Evolutionary conservation across 2,329 filamentous ascomycete genomes (phyloP).

Genomic region (Ilyonectria mors-panacis): DNA sequence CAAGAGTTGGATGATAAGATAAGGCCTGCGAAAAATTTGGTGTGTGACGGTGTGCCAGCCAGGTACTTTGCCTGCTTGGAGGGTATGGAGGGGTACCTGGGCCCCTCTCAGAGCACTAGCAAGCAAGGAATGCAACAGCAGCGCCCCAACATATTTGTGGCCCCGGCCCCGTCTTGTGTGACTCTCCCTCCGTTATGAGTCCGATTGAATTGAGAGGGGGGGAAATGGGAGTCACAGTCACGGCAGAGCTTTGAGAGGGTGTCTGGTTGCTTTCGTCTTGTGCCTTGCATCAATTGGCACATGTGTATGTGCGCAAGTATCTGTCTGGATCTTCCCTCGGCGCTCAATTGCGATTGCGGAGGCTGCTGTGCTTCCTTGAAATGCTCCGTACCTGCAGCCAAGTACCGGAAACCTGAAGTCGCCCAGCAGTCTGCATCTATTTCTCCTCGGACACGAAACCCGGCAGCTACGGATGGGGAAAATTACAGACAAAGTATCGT

Average conservation of each 20-base stretch:
- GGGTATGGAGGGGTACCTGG: constrained; percentile 33
- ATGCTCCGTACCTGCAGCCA: not conserved
- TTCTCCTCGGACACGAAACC: no score
- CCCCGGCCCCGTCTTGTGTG: constrained; percentile 18
- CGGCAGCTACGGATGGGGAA: no score
- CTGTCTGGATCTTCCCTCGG: not conserved
- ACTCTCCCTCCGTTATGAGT: constrained; percentile 20
- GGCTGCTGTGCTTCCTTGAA: not conserved
- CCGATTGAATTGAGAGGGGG: constrained; percentile 16
- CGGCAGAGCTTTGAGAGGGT: not conserved
- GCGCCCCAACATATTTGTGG: constrained; percentile 45
- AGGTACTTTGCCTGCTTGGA: constrained; percentile 5
- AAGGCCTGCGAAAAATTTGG: constrained; percentile 46
- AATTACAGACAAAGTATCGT: no score
- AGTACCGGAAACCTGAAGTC: not conserved
- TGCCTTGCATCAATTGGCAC: not conserved
- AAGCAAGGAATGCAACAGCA: not conserved
- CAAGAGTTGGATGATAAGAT: constrained; percentile 44
- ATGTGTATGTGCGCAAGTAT: not conserved
- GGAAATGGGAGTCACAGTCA: not conserved
- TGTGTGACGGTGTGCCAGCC: constrained; percentile 38
- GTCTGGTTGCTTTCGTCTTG: not conserved
- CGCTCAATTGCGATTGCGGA: constrained; percentile 3
- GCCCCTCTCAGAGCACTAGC: constrained; percentile 29
- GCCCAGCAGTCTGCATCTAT: no score